Evolutionary conservation across 2,329 filamentous ascomycete genomes (phyloP).

Genomic region (Claviceps quebecensis): DNA sequence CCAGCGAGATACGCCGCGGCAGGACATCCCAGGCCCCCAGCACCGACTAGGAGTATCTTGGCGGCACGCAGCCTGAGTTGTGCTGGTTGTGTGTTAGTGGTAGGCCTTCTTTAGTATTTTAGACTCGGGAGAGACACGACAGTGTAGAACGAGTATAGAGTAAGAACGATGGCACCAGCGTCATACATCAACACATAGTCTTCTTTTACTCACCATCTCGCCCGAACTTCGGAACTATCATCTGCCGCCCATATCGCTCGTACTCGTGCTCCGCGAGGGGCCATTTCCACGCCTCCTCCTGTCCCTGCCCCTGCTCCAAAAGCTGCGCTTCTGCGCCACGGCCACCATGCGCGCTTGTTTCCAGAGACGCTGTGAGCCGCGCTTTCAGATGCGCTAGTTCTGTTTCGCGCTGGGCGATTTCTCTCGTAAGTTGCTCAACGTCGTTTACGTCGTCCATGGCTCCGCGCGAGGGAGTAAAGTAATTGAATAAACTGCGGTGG

Average conservation of each 20-base stretch:
- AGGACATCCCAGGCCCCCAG: constrained; percentile 82
- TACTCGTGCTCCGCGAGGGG: constrained; percentile 63
- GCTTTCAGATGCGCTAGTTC: constrained; percentile 31
- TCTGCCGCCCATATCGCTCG: constrained; percentile 73
- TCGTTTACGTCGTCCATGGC: constrained; percentile 20
- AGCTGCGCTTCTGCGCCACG: constrained; percentile 6
- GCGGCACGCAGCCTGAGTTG: constrained; percentile 60
- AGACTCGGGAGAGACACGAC: too few relatives aligned
- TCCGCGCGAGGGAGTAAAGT: not conserved
- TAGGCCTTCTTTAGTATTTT: not conserved
- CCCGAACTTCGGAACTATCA: constrained; percentile 75
- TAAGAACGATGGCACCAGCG: not conserved
- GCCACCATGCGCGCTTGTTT: too few relatives aligned
- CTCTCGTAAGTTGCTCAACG: constrained; percentile 27
- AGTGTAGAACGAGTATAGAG: too few relatives aligned
- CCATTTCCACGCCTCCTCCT: constrained; percentile 38
- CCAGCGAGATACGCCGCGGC: constrained; percentile 87
- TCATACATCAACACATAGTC: not conserved
- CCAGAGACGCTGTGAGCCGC: constrained; percentile 28
- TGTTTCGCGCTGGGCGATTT: constrained; percentile 33
- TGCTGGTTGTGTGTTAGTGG: constrained; percentile 31
- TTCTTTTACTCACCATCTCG: constrained; percentile 43
- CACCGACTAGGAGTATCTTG: constrained; percentile 68
- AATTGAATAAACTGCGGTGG: too few relatives aligned
- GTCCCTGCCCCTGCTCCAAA: constrained; percentile 1